A percentile compares a stretch with the other conserved stretches of the same genome.
These are phyloP conservation scores for Colletotrichum orbiculare DNA, from an alignment of 2,329 filamentous ascomycete genomes.

Conservation along the genomic window DNA sequence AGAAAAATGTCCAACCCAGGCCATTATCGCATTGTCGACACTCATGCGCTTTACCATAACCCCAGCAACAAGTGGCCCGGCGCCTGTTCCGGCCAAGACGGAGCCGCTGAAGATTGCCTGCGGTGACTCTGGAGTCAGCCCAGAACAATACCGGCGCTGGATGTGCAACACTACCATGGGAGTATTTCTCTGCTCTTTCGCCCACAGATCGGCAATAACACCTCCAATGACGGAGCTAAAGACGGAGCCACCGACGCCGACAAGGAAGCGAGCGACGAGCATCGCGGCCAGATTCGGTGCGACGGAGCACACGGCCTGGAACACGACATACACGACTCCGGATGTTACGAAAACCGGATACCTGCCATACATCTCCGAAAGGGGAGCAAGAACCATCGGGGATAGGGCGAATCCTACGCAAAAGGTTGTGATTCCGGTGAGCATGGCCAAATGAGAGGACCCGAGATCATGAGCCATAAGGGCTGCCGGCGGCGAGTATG, in stretches of 20 bases:
- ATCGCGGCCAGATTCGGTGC: slow-evolving; percentile 78
- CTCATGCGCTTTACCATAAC: slow-evolving; percentile 73
- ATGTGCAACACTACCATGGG: slow-evolving; percentile 69
- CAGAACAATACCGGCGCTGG: neutral
- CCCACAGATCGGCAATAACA: slow-evolving; percentile 88
- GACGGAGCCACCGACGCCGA: slow-evolving; percentile 79
- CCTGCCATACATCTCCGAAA: slow-evolving; percentile 89
- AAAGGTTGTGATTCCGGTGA: slow-evolving; percentile 83
- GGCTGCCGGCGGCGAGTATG: slow-evolving; percentile 76
- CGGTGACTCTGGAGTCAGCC: neutral
- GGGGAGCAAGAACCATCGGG: slow-evolving; percentile 88
- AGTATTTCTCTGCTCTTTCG: slow-evolving; percentile 81
- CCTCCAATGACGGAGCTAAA: slow-evolving; percentile 95
- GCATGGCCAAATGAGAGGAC: slow-evolving; percentile 72
- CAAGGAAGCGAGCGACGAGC: slow-evolving; percentile 79
- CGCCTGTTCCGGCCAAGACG: slow-evolving; percentile 82
- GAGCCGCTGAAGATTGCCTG: slow-evolving; percentile 80
- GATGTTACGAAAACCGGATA: slow-evolving; percentile 83
- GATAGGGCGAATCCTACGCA: slow-evolving; percentile 83
- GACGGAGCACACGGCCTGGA: slow-evolving; percentile 78
- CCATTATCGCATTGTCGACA: slow-evolving; percentile 45
- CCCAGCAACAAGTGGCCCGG: slow-evolving; percentile 78
- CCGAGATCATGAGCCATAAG: slow-evolving; percentile 75
- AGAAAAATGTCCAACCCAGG: slow-evolving; percentile 31
- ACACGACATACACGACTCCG: slow-evolving; percentile 76